phyloP scores from a whole-genome alignment of 257 asterid genomes.

The Nicotiana benthamiana region DNA sequence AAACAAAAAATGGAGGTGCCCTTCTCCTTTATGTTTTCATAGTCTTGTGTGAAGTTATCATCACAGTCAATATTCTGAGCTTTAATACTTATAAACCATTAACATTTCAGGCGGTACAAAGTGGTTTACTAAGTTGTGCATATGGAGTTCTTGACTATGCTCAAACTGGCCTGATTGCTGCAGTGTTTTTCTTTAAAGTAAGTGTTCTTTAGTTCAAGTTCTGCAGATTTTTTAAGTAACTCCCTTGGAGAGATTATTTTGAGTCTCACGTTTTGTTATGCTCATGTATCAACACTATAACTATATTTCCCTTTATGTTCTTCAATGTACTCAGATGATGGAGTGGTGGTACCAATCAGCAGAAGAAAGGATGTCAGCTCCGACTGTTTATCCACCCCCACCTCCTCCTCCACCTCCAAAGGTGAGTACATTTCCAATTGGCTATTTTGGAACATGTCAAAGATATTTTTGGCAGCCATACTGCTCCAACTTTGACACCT shows the following conservation, averaged over 20 bases:
- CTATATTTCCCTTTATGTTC: not conserved
- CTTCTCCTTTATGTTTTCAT: not conserved
- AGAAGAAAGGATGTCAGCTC: constrained; percentile 98
- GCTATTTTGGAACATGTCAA: not conserved
- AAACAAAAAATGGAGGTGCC: not conserved
- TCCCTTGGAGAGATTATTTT: not conserved
- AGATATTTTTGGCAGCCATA: not conserved
- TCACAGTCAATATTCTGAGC: not conserved
- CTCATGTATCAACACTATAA: not conserved
- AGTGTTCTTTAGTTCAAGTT: constrained; percentile 19
- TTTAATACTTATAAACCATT: constrained; percentile 9
- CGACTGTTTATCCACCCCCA: constrained; percentile 95
- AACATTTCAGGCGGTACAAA: constrained; percentile 65
- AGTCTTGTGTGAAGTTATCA: not conserved
- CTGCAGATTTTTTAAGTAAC: not conserved
- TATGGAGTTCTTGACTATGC: constrained; percentile 97
- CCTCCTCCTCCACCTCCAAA: constrained; percentile 96
- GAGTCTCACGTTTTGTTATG: not conserved
- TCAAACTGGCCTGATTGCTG: constrained; percentile 94
- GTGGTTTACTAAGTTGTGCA: constrained; percentile 64
- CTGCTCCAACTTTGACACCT: not conserved
- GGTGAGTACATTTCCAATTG: constrained; percentile 32
- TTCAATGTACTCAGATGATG: constrained; percentile 65
- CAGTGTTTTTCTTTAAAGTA: constrained; percentile 94
- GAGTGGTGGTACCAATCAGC: constrained; percentile 99